These are phyloP conservation scores for Plantago ovata DNA, from an alignment of 257 asterid species.

Conservation along the genomic window DNA sequence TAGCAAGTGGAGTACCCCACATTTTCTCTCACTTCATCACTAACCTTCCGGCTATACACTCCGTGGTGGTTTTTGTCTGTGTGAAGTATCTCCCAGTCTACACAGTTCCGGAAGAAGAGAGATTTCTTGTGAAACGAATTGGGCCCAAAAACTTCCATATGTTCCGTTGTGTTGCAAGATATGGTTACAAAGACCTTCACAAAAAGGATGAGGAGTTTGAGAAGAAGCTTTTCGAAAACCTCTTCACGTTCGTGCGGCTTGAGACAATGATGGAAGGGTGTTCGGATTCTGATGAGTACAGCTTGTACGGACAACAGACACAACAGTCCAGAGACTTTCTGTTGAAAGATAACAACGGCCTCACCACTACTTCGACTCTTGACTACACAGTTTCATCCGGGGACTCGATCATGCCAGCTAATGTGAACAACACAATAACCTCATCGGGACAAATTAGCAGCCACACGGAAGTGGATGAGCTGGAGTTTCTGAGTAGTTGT, in stretches of 20 bases:
- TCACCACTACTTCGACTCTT: slow-evolving; percentile 27
- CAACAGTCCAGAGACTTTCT: slow-evolving; percentile 45
- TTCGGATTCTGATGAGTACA: slow-evolving; percentile 85
- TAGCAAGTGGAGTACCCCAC: slow-evolving; percentile 92
- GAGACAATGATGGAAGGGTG: slow-evolving; percentile 98
- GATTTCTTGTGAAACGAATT: slow-evolving; percentile 83
- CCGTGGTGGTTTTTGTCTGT: slow-evolving; percentile 81
- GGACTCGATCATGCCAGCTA: slow-evolving; percentile 69
- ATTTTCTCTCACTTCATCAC: slow-evolving; percentile 97
- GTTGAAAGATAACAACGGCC: slow-evolving; percentile 26
- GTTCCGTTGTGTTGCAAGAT: slow-evolving; percentile 94
- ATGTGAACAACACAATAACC: slow-evolving; percentile 29
- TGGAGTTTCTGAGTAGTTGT: slow-evolving; percentile 69
- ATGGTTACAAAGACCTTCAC: slow-evolving; percentile 90
- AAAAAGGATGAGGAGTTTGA: slow-evolving; percentile 85
- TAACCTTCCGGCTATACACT: slow-evolving; percentile 83
- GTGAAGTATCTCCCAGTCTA: slow-evolving; percentile 94
- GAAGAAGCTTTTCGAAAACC: slow-evolving; percentile 70
- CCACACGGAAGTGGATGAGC: slow-evolving; percentile 62
- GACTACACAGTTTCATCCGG: slow-evolving; percentile 54
- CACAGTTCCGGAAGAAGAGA: slow-evolving; percentile 86
- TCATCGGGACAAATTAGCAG: slow-evolving; percentile 59
- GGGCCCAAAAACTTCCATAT: slow-evolving; percentile 92
- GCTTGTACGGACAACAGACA: slow-evolving; percentile 69
- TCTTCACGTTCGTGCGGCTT: slow-evolving; percentile 75